Evolutionary conservation across 2,329 filamentous ascomycete genomes (phyloP).

Genomic region (Cadophora luteo-olivacea): DNA sequence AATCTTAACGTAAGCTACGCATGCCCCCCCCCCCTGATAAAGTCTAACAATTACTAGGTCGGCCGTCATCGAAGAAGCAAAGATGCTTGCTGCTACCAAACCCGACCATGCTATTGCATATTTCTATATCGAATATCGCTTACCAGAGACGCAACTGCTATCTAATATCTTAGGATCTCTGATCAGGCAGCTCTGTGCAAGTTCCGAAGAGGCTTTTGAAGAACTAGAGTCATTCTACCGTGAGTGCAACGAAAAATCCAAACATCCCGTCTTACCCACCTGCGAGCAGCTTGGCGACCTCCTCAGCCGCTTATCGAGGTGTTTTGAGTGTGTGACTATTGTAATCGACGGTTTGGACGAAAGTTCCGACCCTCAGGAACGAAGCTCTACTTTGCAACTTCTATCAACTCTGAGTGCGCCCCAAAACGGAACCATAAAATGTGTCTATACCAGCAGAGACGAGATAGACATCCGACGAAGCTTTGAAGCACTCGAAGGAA

Average conservation of each 20-base stretch:
- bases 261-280: slow-evolving; percentile 16
- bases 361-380: slow-evolving; percentile 18
- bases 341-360: slow-evolving; percentile 28
- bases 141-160: slow-evolving; percentile 21
- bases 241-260: slow-evolving; percentile 14
- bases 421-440: slow-evolving; percentile 25
- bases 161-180: slow-evolving; percentile 26
- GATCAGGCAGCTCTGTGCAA: slow-evolving; percentile 22
- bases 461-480: slow-evolving; percentile 27
- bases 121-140: slow-evolving; percentile 25
- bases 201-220: slow-evolving; percentile 18
- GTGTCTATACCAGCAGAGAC: slow-evolving; percentile 24
- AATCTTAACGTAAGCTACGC: slow-evolving; percentile 21
- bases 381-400: slow-evolving; percentile 16
- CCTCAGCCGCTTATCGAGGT: slow-evolving; percentile 6
- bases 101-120: slow-evolving; percentile 19
- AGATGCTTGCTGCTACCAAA: slow-evolving; percentile 18
- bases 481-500: slow-evolving; percentile 18
- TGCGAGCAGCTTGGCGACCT: slow-evolving; percentile 15
- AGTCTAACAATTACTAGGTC: slow-evolving; percentile 12
- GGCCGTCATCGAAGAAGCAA: slow-evolving; percentile 24
- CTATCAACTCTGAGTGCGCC: slow-evolving; percentile 20
- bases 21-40: too few species aligned
- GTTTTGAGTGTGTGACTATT: slow-evolving; percentile 21
- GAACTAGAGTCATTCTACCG: slow-evolving; percentile 20